Evolutionary conservation across 148 eudicot genomes (phyloP).

Genomic region (Chenopodium formosanum): DNA sequence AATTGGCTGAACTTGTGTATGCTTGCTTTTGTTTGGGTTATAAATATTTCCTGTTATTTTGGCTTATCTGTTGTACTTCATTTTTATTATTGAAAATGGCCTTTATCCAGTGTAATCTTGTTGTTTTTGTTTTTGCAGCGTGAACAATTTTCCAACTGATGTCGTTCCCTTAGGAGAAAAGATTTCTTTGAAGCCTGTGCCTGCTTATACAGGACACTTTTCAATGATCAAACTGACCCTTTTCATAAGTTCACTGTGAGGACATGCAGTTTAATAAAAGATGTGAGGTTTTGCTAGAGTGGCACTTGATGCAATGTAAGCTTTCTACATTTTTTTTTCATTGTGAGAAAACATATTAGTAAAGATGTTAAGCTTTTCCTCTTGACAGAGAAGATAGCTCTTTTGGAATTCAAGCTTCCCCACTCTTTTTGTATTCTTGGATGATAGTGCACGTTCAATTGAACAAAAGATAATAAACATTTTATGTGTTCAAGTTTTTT

Average conservation of each 20-base stretch:
- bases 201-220: conserved; percentile 90
- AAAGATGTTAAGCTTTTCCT: neutral
- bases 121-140: conserved; percentile 1
- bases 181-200: conserved; percentile 63
- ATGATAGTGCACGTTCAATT: neutral
- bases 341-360: neutral
- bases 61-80: too few relatives aligned
- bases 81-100: neutral
- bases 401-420: neutral
- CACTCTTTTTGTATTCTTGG: neutral
- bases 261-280: conserved; percentile 77
- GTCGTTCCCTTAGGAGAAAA: conserved; percentile 38
- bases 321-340: conserved; percentile 4
- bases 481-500: too few relatives aligned
- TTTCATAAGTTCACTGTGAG: conserved; percentile 76
- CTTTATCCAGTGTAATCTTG: neutral
- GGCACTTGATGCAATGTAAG: conserved; percentile 99
- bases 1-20: conserved; percentile 5
- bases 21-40: neutral
- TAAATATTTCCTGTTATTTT: too few relatives aligned
- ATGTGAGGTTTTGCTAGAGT: conserved; percentile 85
- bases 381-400: neutral
- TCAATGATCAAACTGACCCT: conserved; percentile 74
- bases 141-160: conserved; percentile 46
- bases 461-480: neutral